Percentiles rank a stretch among this genome's conserved stretches.
These are phyloP conservation scores for Fraxinus velutina DNA, from an alignment of 305 asterid genomes.

Conservation along the genomic window DNA sequence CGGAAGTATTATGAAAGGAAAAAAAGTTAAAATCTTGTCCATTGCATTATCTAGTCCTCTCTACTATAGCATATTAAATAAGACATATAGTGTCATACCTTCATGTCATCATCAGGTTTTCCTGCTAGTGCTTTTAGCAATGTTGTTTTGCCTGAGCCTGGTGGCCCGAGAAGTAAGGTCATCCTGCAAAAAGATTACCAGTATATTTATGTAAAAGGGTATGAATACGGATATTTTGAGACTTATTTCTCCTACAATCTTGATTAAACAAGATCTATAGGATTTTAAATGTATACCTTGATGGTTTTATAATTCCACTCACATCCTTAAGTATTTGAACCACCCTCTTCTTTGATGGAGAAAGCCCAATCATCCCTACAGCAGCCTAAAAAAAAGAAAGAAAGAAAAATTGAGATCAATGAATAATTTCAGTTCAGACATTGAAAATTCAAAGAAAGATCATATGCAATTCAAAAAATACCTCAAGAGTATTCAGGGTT, in stretches of 20 bases:
- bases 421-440: not conserved
- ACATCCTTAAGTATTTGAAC: constrained; percentile 63
- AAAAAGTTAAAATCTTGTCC: not conserved
- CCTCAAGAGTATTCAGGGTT: constrained; percentile 71
- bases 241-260: not conserved
- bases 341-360: constrained; percentile 56
- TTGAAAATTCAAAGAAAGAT: not conserved
- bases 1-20: not conserved
- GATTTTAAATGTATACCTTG: constrained; percentile 44
- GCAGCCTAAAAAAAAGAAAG: constrained; percentile 32
- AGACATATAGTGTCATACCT: constrained; percentile 29
- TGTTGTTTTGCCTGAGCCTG: constrained; percentile 90
- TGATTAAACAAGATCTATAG: not conserved
- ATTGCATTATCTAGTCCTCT: not conserved
- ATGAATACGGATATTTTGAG: not conserved
- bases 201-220: not conserved
- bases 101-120: constrained; percentile 58
- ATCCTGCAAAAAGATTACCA: constrained; percentile 41
- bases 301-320: constrained; percentile 69
- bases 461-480: constrained; percentile 6
- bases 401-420: not conserved
- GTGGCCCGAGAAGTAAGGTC: constrained; percentile 87
- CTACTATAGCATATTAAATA: not conserved
- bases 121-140: constrained; percentile 71
- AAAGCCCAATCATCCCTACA: constrained; percentile 55